Percentiles rank a stretch among this genome's conserved stretches.
Evolutionary conservation across 345 rosid species (phyloP).

Genomic region (Aquilaria sinensis): DNA sequence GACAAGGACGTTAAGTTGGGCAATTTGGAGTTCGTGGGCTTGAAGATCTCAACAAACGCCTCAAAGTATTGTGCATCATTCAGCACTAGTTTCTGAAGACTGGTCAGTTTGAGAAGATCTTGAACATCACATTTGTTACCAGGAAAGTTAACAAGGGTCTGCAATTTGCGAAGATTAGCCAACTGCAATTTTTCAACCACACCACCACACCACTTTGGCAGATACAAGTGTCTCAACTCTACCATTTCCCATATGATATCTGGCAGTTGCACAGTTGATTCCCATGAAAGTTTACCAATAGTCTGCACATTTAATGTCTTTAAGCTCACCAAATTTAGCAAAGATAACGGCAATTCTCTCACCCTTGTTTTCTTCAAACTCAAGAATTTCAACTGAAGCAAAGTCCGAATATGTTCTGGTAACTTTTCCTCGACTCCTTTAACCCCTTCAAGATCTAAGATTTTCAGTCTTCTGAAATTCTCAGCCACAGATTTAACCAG

Average conservation of each 20-base stretch:
- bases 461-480: conserved; percentile 12
- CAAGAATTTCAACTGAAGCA: conserved; percentile 15
- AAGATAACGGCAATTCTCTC: conserved; percentile 11
- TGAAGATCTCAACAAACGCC: conserved; percentile 12
- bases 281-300: conserved; percentile 1
- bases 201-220: not conserved
- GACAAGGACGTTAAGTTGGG: conserved; percentile 13
- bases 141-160: conserved; percentile 1
- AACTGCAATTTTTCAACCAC: conserved; percentile 5
- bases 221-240: not conserved
- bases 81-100: not conserved
- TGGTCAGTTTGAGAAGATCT: not conserved
- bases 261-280: not conserved
- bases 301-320: conserved; percentile 11
- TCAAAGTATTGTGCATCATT: conserved; percentile 5
- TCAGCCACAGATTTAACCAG: conserved; percentile 10
- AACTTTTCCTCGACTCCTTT: not conserved
- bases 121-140: not conserved
- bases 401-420: not conserved
- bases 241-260: conserved; percentile 9
- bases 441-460: not conserved
- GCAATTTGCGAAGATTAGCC: conserved; percentile 11
- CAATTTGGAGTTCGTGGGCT: conserved; percentile 6
- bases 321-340: conserved; percentile 7
- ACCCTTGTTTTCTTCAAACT: not conserved